These are phyloP conservation scores for Trichomonas vaginalis DNA, from an alignment of 208 protist genomes.

Conservation along the genomic window DNA sequence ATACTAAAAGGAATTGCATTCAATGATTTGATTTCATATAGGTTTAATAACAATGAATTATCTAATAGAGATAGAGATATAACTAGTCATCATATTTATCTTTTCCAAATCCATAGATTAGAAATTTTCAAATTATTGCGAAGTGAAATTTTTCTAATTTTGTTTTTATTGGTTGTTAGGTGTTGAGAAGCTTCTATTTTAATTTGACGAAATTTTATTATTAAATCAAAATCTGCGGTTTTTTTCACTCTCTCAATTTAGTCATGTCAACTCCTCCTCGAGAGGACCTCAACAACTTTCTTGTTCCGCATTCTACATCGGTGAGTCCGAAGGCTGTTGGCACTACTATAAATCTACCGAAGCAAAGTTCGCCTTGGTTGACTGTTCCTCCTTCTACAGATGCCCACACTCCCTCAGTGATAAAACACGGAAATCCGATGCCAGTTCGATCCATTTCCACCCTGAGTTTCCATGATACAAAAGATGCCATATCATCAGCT, in stretches of 20 bases:
- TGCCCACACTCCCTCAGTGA: neutral
- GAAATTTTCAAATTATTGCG: too few species aligned
- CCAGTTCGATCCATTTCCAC: neutral
- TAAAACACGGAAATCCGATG: neutral
- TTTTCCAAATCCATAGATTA: too few species aligned
- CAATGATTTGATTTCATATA: too few species aligned
- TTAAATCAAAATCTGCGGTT: neutral
- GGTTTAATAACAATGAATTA: too few species aligned
- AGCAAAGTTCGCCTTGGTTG: neutral
- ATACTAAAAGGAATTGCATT: too few species aligned
- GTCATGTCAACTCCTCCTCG: neutral
- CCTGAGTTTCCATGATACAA: neutral
- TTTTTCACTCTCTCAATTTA: too few species aligned
- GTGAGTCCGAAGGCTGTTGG: neutral
- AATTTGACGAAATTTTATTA: too few species aligned
- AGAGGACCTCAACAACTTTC: neutral
- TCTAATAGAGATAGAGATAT: too few species aligned
- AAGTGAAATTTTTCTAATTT: too few species aligned
- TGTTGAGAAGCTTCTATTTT: too few species aligned
- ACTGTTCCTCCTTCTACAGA: neutral
- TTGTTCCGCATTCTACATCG: neutral
- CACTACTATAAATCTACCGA: neutral
- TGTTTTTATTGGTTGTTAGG: too few species aligned
- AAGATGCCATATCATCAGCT: neutral
- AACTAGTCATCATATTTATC: too few species aligned